Conservation (phyloP, 2,329 filamentous ascomycete species). For the Xylaria digitata region DNA sequence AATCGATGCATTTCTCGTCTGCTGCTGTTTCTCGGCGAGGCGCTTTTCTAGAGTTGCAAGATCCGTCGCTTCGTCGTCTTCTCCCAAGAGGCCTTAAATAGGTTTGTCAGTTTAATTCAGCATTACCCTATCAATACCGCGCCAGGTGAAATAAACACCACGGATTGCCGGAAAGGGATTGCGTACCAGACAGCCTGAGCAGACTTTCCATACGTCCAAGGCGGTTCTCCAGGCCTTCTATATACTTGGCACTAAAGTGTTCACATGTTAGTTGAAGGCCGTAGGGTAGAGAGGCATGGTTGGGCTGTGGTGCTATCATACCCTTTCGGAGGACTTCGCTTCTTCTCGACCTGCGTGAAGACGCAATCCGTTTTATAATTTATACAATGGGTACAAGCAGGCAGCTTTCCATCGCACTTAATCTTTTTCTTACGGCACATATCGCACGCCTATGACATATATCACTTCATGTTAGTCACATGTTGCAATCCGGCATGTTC, state of each 20-base stretch:
- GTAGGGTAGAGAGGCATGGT: not conserved
- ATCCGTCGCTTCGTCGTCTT: slow-evolving; percentile 89
- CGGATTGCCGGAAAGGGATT: slow-evolving; percentile 5
- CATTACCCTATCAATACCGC: not conserved
- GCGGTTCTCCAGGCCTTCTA: slow-evolving; percentile 94
- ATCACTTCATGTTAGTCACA: slow-evolving; percentile 27
- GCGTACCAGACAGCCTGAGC: slow-evolving; percentile 79
- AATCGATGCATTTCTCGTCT: slow-evolving; percentile 62
- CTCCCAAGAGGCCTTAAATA: slow-evolving; percentile 75
- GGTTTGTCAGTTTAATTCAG: slow-evolving; percentile 43
- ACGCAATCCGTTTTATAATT: slow-evolving; percentile 99
- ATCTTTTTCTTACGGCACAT: slow-evolving; percentile 79
- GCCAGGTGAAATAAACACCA: not conserved
- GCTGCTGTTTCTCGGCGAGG: slow-evolving; percentile 67
- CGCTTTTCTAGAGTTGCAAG: slow-evolving; percentile 88
- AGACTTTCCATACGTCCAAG: slow-evolving; percentile 96
- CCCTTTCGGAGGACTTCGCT: slow-evolving; percentile 96
- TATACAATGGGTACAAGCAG: slow-evolving; percentile 92
- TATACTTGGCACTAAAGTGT: slow-evolving; percentile 85
- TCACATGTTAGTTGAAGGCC: slow-evolving; percentile 12
- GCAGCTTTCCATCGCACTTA: slow-evolving; percentile 97
- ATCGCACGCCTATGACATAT: slow-evolving; percentile 77
- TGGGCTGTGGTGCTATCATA: slow-evolving; percentile 56
- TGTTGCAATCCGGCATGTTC: not conserved
- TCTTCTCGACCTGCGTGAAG: slow-evolving; percentile 99